Conservation (phyloP, 1,284 basidiomycete genomes). For the Earliella scabrosa region DNA sequence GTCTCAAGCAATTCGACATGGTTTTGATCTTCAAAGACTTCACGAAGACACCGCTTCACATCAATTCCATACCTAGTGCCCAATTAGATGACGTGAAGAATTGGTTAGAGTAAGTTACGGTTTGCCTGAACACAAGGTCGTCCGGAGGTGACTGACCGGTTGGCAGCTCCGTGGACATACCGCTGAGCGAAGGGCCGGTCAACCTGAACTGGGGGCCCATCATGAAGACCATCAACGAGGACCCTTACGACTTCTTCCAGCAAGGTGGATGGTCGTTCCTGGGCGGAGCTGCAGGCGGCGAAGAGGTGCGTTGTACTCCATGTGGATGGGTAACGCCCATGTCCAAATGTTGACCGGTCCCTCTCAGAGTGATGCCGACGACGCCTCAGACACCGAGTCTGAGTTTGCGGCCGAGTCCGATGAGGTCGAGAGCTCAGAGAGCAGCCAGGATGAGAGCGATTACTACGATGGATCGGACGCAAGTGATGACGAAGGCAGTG, state of each 20-base stretch:
- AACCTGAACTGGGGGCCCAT: conserved; percentile 98
- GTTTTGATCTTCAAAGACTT: conserved; percentile 98
- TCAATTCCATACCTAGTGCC: conserved; percentile 92
- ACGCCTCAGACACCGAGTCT: conserved; percentile 76
- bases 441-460: conserved; percentile 58
- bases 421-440: conserved; percentile 44
- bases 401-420: conserved; percentile 81
- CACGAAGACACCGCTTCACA: conserved; percentile 88
- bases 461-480: conserved; percentile 64
- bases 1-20: conserved; percentile 96
- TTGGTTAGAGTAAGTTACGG: conserved; percentile 89
- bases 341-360: conserved; percentile 5
- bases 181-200: conserved; percentile 95
- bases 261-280: conserved; percentile 97
- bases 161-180: conserved; percentile 97
- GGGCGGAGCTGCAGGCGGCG: conserved; percentile 68
- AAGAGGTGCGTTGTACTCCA: conserved; percentile 51
- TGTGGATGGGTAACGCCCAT: too few relatives aligned
- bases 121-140: too few relatives aligned
- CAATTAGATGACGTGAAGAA: conserved; percentile 96
- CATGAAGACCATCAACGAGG: conserved; percentile 97
- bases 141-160: too few relatives aligned
- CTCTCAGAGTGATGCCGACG: conserved; percentile 66
- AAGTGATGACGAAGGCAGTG: conserved; percentile 68
- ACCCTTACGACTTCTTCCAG: conserved; percentile 95